Percentiles rank a stretch among this genome's conserved stretches.
phyloP scores from a whole-genome alignment of 352 stramenopile species.

The Blastocystis sp. region DNA sequence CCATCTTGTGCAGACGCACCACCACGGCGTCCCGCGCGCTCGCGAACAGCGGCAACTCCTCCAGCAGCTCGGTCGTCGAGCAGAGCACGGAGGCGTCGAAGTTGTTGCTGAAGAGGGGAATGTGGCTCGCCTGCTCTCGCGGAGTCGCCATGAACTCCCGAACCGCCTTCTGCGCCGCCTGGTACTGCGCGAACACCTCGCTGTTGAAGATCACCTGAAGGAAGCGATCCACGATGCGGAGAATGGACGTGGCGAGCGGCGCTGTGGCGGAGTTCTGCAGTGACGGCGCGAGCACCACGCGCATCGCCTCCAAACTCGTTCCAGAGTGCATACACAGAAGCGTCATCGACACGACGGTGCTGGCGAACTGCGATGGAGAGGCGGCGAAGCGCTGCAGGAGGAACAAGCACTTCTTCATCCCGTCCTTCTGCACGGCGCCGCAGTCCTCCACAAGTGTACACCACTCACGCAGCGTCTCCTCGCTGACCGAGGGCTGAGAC shows the following conservation, averaged over 20 bases:
- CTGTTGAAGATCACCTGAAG: not conserved
- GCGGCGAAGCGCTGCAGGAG: not conserved
- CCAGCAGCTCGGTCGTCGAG: conserved; percentile 6
- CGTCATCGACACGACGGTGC: not conserved
- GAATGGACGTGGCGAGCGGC: not conserved
- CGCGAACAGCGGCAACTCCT: conserved; percentile 35
- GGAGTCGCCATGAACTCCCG: not conserved
- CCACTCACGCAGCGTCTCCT: not conserved
- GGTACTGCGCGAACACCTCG: not conserved
- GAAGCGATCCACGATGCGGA: not conserved
- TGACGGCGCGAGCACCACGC: conserved; percentile 21
- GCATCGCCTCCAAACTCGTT: conserved; percentile 21
- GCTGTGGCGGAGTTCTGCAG: not conserved
- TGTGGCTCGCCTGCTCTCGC: not conserved
- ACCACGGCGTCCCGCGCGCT: conserved; percentile 5
- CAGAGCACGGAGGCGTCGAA: conserved; percentile 40
- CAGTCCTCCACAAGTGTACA: not conserved
- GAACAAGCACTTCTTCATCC: not conserved
- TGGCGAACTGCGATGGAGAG: not conserved
- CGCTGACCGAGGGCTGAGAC: not conserved
- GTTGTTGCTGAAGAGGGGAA: conserved; percentile 67
- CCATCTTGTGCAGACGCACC: conserved; percentile 17
- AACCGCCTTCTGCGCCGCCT: not conserved
- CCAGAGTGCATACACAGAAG: conserved; percentile 28
- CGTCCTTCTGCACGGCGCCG: not conserved